phyloP scores from a whole-genome alignment of 169 alveolate genomes.

The Babesia bovis region DNA sequence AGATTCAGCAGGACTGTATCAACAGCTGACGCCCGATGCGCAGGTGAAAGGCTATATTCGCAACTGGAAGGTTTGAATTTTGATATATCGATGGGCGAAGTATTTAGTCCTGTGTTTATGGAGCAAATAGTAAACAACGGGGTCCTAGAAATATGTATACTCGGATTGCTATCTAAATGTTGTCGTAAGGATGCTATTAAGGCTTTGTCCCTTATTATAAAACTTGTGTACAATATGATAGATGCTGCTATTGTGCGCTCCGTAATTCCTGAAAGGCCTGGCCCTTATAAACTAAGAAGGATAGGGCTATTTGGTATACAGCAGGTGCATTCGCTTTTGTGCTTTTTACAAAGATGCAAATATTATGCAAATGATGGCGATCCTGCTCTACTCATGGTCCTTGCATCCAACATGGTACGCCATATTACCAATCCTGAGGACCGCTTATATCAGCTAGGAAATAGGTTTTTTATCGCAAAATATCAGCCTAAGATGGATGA shows the following conservation, averaged over 20 bases:
- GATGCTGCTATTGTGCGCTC: constrained; percentile 34
- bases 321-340: constrained; percentile 30
- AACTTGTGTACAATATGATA: constrained; percentile 13
- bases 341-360: constrained; percentile 6
- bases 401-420: constrained; percentile 13
- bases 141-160: constrained; percentile 12
- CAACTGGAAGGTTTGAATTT: constrained; percentile 11
- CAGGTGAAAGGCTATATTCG: constrained; percentile 3
- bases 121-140: constrained; percentile 32
- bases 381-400: constrained; percentile 2
- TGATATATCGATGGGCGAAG: constrained; percentile 1
- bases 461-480: constrained; percentile 13
- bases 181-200: not conserved
- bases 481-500: constrained; percentile 15
- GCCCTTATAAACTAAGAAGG: constrained; percentile 24
- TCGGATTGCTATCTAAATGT: constrained; percentile 6
- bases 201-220: constrained; percentile 9
- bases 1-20: constrained; percentile 1
- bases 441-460: constrained; percentile 19
- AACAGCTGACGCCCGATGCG: constrained; percentile 5
- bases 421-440: constrained; percentile 35
- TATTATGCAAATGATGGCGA: constrained; percentile 8
- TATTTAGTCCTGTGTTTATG: constrained; percentile 9
- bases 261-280: constrained; percentile 1
- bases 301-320: constrained; percentile 21